Evolutionary conservation across 1,284 basidiomycete species (phyloP), one percentile per base, ranked within the genome.

Genomic region (Singerocomus inundabilis): DNA sequence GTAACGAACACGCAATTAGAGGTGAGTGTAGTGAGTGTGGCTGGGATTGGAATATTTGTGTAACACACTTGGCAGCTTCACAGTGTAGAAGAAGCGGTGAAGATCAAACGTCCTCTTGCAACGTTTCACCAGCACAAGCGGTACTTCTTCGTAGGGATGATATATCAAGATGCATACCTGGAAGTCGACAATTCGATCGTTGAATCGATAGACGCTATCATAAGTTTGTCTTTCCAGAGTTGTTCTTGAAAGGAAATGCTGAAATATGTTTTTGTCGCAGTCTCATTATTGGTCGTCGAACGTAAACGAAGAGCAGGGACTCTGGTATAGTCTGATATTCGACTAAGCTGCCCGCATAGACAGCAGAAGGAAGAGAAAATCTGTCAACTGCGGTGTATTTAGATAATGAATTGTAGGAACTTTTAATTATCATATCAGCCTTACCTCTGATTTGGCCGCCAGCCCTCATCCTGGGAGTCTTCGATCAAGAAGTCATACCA

Each of bases 401-500:
- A 26, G 31, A 62, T 18, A 56, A 48, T 47, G 25, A 46, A 51
- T 11, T 11, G 13, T 43, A 52, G 31, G 11, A 30, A 47, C 32
- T 8, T 30, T 21, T 46, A 46, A 53, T 58, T 3, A 36, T 16
- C 12, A 9, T 11, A 5, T n/a, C 28, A 26, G 38, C 24, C 55
- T 56, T 48, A 68, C 63, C 46, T 59, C 46, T 49, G 39, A 31
- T 24, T 44, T 44, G 55, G 69, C 46, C 73, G 70, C 81, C 81
- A 83, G 45, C 74, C 73, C 11, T 67, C 61, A 56, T 90, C 85
- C 43, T 73, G 68, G 2, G 88, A 76, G 66, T 94, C 91, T 54
- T 79, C 66, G 5, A 88, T 63, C 33, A 93, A 66, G 62, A 94
- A 95, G 15, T 77, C 72, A 61, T 93, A 99, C 96, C 96, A 99